Evolutionary conservation across 495 filamentous ascomycete species (phyloP).

Genomic region (Tuber umbilicatum): DNA sequence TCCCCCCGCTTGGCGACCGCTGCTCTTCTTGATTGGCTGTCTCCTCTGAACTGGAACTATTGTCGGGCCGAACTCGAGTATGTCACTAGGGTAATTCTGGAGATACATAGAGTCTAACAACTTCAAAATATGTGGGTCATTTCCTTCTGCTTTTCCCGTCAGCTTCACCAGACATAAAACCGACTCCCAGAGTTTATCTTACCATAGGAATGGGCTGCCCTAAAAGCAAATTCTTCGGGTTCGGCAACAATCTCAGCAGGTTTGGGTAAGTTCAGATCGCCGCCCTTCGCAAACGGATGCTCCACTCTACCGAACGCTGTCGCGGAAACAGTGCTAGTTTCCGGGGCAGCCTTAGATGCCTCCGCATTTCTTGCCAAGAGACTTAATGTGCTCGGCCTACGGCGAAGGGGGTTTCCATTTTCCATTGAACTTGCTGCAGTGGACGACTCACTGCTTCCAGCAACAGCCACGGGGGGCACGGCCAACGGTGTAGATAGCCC

Average conservation of each 20-base stretch:
- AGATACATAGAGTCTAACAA: constrained; percentile 83
- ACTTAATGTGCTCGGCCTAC: constrained; percentile 74
- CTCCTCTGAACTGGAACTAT: constrained; percentile 64
- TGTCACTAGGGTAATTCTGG: constrained; percentile 81
- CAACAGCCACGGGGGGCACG: constrained; percentile 28
- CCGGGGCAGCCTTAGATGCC: constrained; percentile 68
- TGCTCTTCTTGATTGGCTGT: constrained; percentile 57
- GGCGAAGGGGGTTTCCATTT: constrained; percentile 39
- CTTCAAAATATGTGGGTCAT: constrained; percentile 77
- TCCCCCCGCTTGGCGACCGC: constrained; percentile 39
- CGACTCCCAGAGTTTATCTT: constrained; percentile 23
- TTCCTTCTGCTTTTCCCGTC: constrained; percentile 49
- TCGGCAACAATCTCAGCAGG: constrained; percentile 29
- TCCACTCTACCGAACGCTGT: constrained; percentile 84
- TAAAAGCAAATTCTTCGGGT: constrained; percentile 34
- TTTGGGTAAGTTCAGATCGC: constrained; percentile 29
- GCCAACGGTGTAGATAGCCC: constrained; percentile 26
- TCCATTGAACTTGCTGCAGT: constrained; percentile 34
- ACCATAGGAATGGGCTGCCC: constrained; percentile 40
- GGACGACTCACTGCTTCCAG: constrained; percentile 28
- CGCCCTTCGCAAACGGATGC: constrained; percentile 49
- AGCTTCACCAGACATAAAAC: constrained; percentile 17
- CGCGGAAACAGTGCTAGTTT: constrained; percentile 73
- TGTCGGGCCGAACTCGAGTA: constrained; percentile 69
- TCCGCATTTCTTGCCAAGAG: constrained; percentile 68